phyloP scores from a whole-genome alignment of 2,329 filamentous ascomycete species.

The Lachnellula subtilissima region DNA sequence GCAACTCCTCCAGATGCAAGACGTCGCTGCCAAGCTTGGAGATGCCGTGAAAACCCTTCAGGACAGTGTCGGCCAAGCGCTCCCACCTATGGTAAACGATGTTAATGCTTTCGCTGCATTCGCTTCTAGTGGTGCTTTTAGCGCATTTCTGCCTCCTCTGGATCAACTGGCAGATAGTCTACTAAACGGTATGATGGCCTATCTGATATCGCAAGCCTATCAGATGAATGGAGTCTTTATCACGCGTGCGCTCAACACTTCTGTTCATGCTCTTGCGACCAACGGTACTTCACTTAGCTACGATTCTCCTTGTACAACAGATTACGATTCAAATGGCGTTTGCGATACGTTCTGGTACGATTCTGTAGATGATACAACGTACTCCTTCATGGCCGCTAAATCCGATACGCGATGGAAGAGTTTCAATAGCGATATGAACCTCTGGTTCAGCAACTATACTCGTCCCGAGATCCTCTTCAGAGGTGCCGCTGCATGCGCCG shows the following conservation, averaged over 20 bases:
- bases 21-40: not conserved
- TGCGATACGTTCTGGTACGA: constrained; percentile 3
- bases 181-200: no score
- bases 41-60: not conserved
- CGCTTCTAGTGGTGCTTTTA: no score
- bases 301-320: not conserved
- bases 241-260: not conserved
- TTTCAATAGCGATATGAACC: not conserved
- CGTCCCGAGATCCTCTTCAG: not conserved
- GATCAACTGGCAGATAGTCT: no score
- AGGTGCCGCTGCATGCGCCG: not conserved
- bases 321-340: not conserved
- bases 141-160: no score
- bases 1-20: not conserved
- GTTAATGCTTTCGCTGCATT: not conserved
- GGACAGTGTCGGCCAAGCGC: not conserved
- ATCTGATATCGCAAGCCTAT: not conserved
- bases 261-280: not conserved
- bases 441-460: not conserved
- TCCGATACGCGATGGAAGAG: not conserved
- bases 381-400: constrained; percentile 30
- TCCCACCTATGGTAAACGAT: not conserved
- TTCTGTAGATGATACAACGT: constrained; percentile 25
- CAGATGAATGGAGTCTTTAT: not conserved
- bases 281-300: not conserved